Base-by-base conservation (phyloP, 257 asterid species). In the Solanum clarkiae region DNA sequence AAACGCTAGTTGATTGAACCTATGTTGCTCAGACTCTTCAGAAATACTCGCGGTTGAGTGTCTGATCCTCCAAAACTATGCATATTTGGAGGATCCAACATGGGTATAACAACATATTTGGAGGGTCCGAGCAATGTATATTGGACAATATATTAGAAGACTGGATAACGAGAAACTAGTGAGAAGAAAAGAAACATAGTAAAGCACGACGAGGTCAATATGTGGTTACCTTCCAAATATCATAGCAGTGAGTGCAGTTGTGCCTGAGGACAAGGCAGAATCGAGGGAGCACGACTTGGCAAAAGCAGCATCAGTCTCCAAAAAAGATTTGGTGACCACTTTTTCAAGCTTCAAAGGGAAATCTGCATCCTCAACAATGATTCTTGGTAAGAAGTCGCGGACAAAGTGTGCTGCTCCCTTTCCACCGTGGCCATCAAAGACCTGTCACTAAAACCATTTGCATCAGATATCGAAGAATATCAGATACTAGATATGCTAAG, bases 401-500 rank as follows among this genome's bases (percentile, higher is more conserved):
- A 92, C 99, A 84, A 93, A 95, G 65, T 92, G 94, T 54, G 99
- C 93, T 14, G 99, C 99, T 51, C 92, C 94, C 85, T 92, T 92
- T 80, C 99, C 99, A 66, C 93, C 98, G 89, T 95, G 99, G 44
- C 99, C 99, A 85, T 95, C 99, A 79, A 95, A 95, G 84, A 95
- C 99, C 99, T 95, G 94, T 87, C 85, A 74, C 84, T 79, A 81
- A 85, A 82, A 86, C 89, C 85, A 81, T 79, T 54, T 81, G 72
- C 86, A 40, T 88, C 85, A 81, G 87, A 83, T 80, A 42, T 77
- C 10, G 63, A 29, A 77, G 8, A 51, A 77, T 51, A 77, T 77
- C 26, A 11, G 60, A 51, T 77, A 8, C 47, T 51, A 77, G 26
- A 51, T 51, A 26, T 8, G 82, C 47, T 77, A 77, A 32, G 3